phyloP scores from a whole-genome alignment of 441 rosid species.

The Sinapis alba region DNA sequence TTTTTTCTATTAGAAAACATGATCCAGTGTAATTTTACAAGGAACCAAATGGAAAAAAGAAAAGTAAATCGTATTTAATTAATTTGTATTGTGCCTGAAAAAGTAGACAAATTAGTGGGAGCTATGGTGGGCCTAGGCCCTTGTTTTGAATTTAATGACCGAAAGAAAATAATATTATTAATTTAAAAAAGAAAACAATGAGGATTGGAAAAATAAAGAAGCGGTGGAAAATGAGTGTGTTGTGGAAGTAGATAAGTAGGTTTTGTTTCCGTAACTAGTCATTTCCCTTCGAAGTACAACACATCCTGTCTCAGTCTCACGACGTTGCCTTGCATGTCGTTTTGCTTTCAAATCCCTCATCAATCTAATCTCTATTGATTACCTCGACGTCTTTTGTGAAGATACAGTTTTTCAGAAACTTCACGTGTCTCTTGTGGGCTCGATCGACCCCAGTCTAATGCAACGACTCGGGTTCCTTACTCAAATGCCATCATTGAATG shows the following conservation, averaged over 20 bases:
- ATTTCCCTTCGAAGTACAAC: constrained; percentile 34
- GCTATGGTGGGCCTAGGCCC: constrained; percentile 32
- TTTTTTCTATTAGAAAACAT: not conserved
- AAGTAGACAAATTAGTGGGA: constrained; percentile 15
- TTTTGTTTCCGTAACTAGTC: constrained; percentile 19
- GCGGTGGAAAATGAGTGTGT: constrained; percentile 33
- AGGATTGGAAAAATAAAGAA: constrained; percentile 15
- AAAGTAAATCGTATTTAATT: constrained; percentile 6
- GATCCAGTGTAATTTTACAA: not conserved
- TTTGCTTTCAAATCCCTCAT: constrained; percentile 17
- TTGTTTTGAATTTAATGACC: constrained; percentile 15
- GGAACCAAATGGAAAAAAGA: not conserved
- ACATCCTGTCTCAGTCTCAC: constrained; percentile 36
- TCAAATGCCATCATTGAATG: constrained; percentile 10
- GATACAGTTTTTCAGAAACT: constrained; percentile 12
- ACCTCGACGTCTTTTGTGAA: constrained; percentile 24
- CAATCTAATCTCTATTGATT: not conserved
- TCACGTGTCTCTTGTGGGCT: constrained; percentile 21
- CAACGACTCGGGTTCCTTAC: constrained; percentile 6
- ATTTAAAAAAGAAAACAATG: not conserved
- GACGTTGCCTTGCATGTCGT: constrained; percentile 41
- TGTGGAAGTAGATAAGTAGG: constrained; percentile 40
- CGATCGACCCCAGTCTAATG: constrained; percentile 4
- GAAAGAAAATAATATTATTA: not conserved
- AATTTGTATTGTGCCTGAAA: not conserved